A percentile compares a stretch with the other conserved stretches of the same genome.
phyloP scores from a whole-genome alignment of 2,329 filamentous ascomycete species.

The Fusarium denticulatum region DNA sequence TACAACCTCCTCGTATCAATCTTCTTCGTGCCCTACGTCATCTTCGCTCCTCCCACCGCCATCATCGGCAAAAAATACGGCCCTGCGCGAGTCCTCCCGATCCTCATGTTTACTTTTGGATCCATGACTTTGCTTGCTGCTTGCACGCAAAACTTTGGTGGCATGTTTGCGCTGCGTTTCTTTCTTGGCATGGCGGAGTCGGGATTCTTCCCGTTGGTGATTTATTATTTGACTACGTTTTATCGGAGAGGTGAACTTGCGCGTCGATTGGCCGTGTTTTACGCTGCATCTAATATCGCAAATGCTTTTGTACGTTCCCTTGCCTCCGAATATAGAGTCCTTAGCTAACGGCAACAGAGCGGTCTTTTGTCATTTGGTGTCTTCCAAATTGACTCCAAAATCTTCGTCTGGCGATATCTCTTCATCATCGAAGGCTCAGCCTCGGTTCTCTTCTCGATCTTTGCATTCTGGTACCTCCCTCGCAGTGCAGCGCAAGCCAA shows the following conservation, averaged over 20 bases:
- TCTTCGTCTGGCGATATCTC: constrained; percentile 10
- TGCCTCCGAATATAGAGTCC: rapidly evolving
- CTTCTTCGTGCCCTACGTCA: constrained; percentile 16
- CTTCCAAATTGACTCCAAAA: constrained; percentile 2
- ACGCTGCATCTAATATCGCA: constrained; percentile 7
- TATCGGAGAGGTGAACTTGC: constrained; percentile 11
- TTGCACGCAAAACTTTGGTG: constrained; percentile 3
- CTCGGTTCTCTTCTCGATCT: neutral
- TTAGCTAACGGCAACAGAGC: neutral
- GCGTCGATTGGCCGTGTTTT: constrained; percentile 6
- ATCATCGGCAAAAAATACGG: constrained; percentile 16
- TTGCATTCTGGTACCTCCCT: constrained; percentile 19
- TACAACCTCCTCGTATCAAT: constrained; percentile 19
- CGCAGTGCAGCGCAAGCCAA: neutral
- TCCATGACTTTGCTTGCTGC: constrained; percentile 10
- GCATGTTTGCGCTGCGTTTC: constrained; percentile 5
- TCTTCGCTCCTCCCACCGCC: constrained; percentile 3
- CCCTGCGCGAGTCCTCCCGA: neutral
- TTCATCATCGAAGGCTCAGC: constrained; percentile 16
- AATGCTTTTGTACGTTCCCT: neutral
- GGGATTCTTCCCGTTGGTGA: constrained; percentile 7
- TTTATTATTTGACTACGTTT: constrained; percentile 13
- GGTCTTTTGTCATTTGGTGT: constrained; percentile 5
- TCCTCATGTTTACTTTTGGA: constrained; percentile 14
- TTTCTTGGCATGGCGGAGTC: constrained; percentile 12